A percentile compares a stretch with the other conserved stretches of the same genome.
Evolutionary conservation across 306 rosid species (phyloP).

Genomic region (Oxytropis ochrocephala): DNA sequence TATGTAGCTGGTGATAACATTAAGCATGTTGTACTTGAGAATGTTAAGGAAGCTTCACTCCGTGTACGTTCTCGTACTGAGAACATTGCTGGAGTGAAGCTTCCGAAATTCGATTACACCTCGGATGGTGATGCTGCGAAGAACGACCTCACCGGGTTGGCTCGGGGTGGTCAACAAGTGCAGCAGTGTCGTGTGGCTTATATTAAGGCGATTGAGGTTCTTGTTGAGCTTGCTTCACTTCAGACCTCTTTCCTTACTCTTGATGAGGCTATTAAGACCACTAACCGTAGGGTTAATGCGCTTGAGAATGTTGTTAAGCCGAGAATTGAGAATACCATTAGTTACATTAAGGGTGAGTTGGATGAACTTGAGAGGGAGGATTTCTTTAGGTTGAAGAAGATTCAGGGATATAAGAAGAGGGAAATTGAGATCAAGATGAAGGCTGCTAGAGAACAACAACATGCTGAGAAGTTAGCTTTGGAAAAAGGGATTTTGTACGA

Average conservation of each 20-base stretch:
- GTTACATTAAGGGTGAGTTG: constrained; percentile 79
- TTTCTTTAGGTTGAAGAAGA: constrained; percentile 93
- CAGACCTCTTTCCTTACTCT: constrained; percentile 93
- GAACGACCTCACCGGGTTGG: constrained; percentile 92
- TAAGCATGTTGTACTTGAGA: constrained; percentile 83
- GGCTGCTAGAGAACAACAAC: constrained; percentile 58
- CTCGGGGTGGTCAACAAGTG: constrained; percentile 92
- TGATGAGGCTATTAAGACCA: constrained; percentile 88
- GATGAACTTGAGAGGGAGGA: constrained; percentile 96
- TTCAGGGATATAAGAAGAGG: constrained; percentile 80
- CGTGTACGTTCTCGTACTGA: constrained; percentile 81
- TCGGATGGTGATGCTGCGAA: constrained; percentile 54
- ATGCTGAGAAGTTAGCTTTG: constrained; percentile 44
- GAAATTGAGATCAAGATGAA: constrained; percentile 67
- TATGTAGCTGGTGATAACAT: constrained; percentile 92
- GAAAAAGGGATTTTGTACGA: constrained; percentile 46
- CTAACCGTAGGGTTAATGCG: constrained; percentile 91
- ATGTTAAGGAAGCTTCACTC: constrained; percentile 69
- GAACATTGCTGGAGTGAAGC: constrained; percentile 87
- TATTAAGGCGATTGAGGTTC: constrained; percentile 85
- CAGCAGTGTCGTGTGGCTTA: constrained; percentile 84
- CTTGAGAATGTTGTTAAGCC: constrained; percentile 92
- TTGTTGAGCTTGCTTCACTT: constrained; percentile 94
- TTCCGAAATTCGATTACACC: constrained; percentile 79
- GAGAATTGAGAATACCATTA: constrained; percentile 75